Evolutionary conservation across 2,329 filamentous ascomycete species (phyloP).

Genomic region (Leptographium radiaticola): DNA sequence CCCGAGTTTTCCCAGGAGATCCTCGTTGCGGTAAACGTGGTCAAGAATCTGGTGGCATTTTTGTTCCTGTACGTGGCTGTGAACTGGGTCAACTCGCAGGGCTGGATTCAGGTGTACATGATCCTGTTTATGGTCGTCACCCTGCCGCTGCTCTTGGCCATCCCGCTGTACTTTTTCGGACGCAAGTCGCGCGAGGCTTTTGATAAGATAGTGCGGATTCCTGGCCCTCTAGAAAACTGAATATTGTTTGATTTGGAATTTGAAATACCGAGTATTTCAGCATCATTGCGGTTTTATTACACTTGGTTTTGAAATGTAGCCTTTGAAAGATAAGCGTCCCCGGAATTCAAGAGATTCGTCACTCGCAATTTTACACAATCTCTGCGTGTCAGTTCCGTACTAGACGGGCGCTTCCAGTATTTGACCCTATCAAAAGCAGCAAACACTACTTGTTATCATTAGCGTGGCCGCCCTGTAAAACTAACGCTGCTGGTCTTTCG

Average conservation of each 20-base stretch:
- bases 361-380: too few relatives aligned
- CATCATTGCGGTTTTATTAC: neutral
- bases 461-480: too few relatives aligned
- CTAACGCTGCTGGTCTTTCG: neutral
- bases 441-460: too few relatives aligned
- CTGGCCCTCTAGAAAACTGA: neutral
- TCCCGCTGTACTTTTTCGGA: neutral
- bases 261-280: neutral
- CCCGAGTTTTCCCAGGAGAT: neutral
- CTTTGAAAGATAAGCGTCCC: too few relatives aligned
- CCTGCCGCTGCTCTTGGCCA: neutral
- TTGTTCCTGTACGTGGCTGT: constrained; percentile 1
- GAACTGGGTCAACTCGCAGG: neutral
- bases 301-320: too few relatives aligned
- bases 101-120: constrained; percentile 1
- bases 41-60: constrained; percentile 3
- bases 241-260: neutral
- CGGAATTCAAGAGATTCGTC: too few relatives aligned
- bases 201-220: neutral
- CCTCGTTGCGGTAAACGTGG: constrained; percentile 1
- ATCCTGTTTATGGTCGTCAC: neutral
- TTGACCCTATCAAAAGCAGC: too few relatives aligned
- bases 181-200: neutral
- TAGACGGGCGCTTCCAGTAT: too few relatives aligned
- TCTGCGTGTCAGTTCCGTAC: too few relatives aligned